Base-by-base conservation (phyloP, 371 early-diverging fungal species). In the Rhizopus microsporus region DNA sequence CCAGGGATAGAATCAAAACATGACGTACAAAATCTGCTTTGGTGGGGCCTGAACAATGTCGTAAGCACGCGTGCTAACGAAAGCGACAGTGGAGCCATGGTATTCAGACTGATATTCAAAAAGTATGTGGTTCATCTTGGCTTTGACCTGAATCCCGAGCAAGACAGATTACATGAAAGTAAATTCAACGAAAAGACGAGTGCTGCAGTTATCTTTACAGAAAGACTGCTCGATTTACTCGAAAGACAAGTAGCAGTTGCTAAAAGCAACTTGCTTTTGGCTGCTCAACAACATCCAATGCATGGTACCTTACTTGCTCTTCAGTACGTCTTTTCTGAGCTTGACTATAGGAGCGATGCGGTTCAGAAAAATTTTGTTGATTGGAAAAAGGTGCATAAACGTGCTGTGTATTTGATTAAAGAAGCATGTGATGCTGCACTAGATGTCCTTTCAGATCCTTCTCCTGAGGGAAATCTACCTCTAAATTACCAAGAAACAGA, bases 381-480 rank as follows among this genome's bases (percentile, higher is more conserved):
- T 35, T 85, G 83, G 85, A 77, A 68, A 55, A 57, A 69, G 6
- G 65, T 74, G 5, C 78, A 81, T 42, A 51, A 58, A 1, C 72
- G 77, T 35, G 72, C 75, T 15, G 58, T 87, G 44, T 50, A 56
- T 5, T 53, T 85, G 55, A 78, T 85, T 37, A 73, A 82, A 50
- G 51, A 63, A 0, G 81, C 85, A 7, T 83, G 83, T 53, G 69
- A 75, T 31, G 74, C 83, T 0, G 91, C 88, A 4, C 77, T 90
- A 71, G 82, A 78, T 15, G 86, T 92, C 1, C 71, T 93, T 23
- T 85, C 88, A 0, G 86, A 87, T 57, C 84, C 88, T 9, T 88
- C 93, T 7, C 92, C 93, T 4, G 93, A 93, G 64, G 93, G 93
- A 31, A 91, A 93, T 58, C 64, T 93, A 0, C 93, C 93, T 6